Conservation (phyloP, 257 asterid species). For the Eucommia ulmoides region DNA sequence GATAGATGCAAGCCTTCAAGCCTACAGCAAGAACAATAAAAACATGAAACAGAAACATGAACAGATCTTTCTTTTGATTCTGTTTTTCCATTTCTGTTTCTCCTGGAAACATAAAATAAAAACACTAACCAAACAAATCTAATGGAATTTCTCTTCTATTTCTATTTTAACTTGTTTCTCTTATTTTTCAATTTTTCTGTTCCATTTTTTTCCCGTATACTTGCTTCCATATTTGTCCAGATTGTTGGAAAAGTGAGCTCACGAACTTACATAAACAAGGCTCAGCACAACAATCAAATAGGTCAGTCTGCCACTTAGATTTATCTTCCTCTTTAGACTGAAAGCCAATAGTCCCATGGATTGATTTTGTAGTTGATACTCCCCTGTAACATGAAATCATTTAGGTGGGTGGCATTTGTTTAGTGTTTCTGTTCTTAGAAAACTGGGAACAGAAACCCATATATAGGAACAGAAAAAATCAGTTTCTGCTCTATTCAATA, state of each 20-base stretch:
- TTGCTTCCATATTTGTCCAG: neutral
- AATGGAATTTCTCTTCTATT: neutral
- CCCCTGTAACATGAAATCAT: slow-evolving; percentile 2
- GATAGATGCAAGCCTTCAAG: slow-evolving; percentile 5
- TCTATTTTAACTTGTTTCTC: neutral
- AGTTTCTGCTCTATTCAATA: no score
- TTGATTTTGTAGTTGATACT: slow-evolving; percentile 7
- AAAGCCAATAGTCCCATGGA: neutral
- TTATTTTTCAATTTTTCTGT: neutral
- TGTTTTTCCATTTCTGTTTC: no score
- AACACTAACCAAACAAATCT: neutral
- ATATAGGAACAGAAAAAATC: no score
- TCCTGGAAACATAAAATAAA: neutral
- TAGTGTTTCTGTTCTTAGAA: no score
- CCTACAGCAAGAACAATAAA: slow-evolving; percentile 1
- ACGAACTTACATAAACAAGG: slow-evolving; percentile 8
- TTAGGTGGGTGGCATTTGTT: no score
- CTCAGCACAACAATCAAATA: slow-evolving; percentile 10
- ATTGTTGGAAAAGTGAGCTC: neutral
- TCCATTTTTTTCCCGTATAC: neutral
- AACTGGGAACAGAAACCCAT: no score
- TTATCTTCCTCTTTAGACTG: neutral
- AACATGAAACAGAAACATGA: no score
- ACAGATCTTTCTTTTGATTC: no score
- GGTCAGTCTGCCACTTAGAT: slow-evolving; percentile 13